phyloP scores from a whole-genome alignment of 441 rosid species.

The Gossypium davidsonii region DNA sequence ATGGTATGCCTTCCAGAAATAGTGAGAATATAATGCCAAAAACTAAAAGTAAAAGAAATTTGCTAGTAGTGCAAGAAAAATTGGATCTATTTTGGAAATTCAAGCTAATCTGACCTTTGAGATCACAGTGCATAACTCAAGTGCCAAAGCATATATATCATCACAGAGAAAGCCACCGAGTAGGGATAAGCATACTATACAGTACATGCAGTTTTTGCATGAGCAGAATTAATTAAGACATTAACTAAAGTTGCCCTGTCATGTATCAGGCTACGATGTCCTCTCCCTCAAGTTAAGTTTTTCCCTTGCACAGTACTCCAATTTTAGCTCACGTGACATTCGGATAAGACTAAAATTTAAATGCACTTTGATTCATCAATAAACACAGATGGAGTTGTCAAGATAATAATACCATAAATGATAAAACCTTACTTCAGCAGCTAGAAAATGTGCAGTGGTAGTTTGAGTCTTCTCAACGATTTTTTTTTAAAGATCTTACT shows the following conservation, averaged over 20 bases:
- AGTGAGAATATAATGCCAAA: background rate
- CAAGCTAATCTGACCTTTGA: background rate
- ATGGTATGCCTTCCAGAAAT: background rate
- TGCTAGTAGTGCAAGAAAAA: background rate
- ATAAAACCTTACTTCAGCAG: background rate
- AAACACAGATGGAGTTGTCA: background rate
- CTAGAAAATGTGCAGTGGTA: background rate
- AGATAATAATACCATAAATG: background rate
- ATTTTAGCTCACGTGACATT: background rate
- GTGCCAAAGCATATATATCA: background rate
- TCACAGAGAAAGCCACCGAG: background rate
- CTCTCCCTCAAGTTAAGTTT: constrained; percentile 1
- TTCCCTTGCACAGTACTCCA: background rate
- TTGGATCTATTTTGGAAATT: background rate
- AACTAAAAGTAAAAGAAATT: background rate
- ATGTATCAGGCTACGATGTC: background rate
- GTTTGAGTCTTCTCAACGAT: background rate
- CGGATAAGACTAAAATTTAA: background rate
- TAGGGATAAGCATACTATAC: background rate
- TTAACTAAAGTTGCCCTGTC: background rate
- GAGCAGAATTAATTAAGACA: background rate
- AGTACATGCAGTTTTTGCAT: background rate
- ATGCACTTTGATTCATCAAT: background rate
- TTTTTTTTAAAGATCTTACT: background rate
- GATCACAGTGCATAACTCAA: background rate